Evolutionary conservation across 495 filamentous ascomycete species (phyloP).

Genomic region (Aspergillus olivimuriae): DNA sequence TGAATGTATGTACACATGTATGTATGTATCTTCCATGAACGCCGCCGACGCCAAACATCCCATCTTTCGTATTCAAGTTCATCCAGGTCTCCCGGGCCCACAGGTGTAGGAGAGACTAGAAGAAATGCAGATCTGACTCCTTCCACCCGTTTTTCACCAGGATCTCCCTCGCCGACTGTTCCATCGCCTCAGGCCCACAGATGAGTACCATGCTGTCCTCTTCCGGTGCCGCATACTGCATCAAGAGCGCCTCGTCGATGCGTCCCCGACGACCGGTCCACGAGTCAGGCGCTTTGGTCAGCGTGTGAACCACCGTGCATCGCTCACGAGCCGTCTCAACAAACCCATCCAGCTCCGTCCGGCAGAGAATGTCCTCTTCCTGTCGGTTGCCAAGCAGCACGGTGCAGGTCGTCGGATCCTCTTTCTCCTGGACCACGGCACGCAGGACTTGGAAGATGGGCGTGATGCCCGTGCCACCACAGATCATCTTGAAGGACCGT

Average conservation of each 20-base stretch:
- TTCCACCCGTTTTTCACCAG: constrained; percentile 68
- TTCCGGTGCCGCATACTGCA: constrained; percentile 47
- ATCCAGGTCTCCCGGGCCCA: background rate
- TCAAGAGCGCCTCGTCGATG: constrained; percentile 56
- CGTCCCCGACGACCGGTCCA: constrained; percentile 72
- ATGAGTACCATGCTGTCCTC: constrained; percentile 65
- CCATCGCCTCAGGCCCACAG: constrained; percentile 77
- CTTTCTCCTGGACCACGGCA: constrained; percentile 58
- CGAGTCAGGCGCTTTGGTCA: constrained; percentile 53
- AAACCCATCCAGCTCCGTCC: constrained; percentile 65
- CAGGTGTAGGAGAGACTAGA: no score
- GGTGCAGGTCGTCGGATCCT: constrained; percentile 56
- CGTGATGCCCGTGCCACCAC: constrained; percentile 83
- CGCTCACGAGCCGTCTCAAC: constrained; percentile 41
- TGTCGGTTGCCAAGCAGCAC: constrained; percentile 76
- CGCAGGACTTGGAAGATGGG: constrained; percentile 86
- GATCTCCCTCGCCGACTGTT: constrained; percentile 57
- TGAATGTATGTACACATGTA: background rate
- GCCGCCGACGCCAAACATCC: background rate
- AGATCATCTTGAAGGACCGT: constrained; percentile 79
- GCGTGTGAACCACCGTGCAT: constrained; percentile 65
- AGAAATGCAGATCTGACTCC: constrained; percentile 79
- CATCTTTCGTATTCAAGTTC: background rate
- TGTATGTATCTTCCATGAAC: background rate
- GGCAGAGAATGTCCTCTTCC: constrained; percentile 80